Evolutionary conservation across 1,139 yeast genomes (phyloP), one percentile per base, ranked within the genome.

Genomic region (Wickerhamiella infanticola): DNA sequence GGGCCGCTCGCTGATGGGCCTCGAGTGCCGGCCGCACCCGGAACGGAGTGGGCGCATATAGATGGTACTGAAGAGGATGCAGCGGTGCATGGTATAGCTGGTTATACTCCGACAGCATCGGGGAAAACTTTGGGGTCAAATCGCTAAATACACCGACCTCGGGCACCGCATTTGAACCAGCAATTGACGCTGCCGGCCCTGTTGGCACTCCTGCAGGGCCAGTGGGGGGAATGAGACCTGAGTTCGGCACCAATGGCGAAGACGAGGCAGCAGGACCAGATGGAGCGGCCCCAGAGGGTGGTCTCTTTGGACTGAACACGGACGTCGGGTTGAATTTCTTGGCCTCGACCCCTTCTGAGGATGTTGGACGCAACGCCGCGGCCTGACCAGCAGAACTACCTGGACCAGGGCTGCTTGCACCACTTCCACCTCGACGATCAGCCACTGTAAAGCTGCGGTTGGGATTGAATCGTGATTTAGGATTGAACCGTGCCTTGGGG

Each of bases 11-110:
- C 62, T 85, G 88, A 59, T 85, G 77, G 1, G 82, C 75, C 40
- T 74, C 72, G 50, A 81, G 64, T 23, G 72, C 68, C 48, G 43
- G 46, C 35, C 51, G 51, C 44, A 77, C 63, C 52, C 82, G 76
- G 27, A 88, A 88, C 3, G 94, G 93, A 3, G 94, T 84, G 23
- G 97, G 96, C 0, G 96, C 94, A 62, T 88, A 88, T 43, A 86
- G 64, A 62, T 88, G 95, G 58, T 84, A 83, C 57, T 86, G 90
- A 43, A 85, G 66, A 1, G 95, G 90, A 54, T 69, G 80, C 44
- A 52, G 38, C 4, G 57, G 51, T 9, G 61, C 50, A 35, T 52
- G 58, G 50, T 54, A 53, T 45, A 53, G 44, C 39, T 37, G 31
- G 24, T 27, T 27, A 31, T 31, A 37, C 18, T 41, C 47, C 38